These are phyloP conservation scores for Straminergon stramineum DNA, from an alignment of 225 moss, liverwort and hornwort genomes.

Conservation along the genomic window DNA sequence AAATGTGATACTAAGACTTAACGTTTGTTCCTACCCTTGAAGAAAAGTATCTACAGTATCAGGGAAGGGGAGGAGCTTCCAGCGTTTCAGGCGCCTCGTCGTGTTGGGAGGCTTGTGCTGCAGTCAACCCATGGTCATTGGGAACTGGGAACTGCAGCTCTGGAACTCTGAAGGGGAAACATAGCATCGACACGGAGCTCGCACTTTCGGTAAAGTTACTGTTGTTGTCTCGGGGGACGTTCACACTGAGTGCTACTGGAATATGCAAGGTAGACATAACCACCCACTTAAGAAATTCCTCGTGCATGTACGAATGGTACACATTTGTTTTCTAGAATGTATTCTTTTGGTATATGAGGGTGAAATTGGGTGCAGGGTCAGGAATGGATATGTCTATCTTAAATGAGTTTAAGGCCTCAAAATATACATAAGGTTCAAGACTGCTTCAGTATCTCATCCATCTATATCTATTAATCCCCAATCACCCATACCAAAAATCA, in stretches of 20 bases:
- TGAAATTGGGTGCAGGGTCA: rapidly evolving
- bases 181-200: not conserved
- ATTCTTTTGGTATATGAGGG: not conserved
- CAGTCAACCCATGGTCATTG: not conserved
- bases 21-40: not conserved
- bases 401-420: not conserved
- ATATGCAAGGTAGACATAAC: not conserved
- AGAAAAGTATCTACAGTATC: not conserved
- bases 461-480: not conserved
- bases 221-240: not conserved
- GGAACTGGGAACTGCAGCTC: not conserved
- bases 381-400: not conserved
- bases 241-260: not conserved
- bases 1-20: not conserved
- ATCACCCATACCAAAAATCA: not conserved
- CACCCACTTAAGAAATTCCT: not conserved
- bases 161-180: not conserved
- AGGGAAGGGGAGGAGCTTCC: not conserved
- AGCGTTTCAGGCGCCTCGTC: not conserved
- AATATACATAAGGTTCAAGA: rapidly evolving
- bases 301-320: not conserved
- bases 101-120: not conserved
- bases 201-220: not conserved
- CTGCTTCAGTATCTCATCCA: not conserved
- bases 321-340: not conserved